A percentile compares a stretch with the other conserved stretches of the same genome.
Conservation (phyloP, 2,329 filamentous ascomycete species). For the Falciphora oryzae region DNA sequence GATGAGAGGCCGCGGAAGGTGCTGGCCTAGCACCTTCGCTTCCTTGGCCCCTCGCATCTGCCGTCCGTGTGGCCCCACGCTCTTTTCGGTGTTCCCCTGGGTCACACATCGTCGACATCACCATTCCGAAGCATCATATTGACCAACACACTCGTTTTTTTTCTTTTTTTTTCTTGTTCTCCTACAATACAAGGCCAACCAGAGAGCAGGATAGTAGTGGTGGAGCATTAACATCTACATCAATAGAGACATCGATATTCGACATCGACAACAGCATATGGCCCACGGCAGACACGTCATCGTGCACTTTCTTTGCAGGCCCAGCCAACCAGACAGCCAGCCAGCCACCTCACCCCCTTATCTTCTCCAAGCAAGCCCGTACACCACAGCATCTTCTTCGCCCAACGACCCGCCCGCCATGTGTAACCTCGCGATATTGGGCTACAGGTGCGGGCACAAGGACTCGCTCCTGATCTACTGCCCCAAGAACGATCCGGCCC, state of each 20-base stretch:
- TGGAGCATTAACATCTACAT: neutral
- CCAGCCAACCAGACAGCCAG: too few species aligned
- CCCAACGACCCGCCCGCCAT: neutral
- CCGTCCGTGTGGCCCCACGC: neutral
- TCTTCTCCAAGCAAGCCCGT: neutral
- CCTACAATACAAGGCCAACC: neutral
- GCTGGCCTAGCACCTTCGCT: neutral
- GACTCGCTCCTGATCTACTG: conserved; percentile 8
- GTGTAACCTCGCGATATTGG: conserved; percentile 7
- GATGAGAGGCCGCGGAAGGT: neutral
- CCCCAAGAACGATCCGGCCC: neutral
- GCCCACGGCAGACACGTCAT: neutral
- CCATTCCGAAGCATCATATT: neutral
- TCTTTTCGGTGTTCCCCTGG: neutral
- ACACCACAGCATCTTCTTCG: neutral
- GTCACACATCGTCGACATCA: neutral
- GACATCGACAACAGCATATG: neutral
- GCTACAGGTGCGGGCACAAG: conserved; percentile 7
- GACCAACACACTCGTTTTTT: neutral
- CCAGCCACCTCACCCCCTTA: neutral
- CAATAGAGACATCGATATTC: neutral
- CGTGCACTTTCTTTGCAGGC: too few species aligned
- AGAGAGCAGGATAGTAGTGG: neutral
- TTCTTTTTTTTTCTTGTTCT: neutral
- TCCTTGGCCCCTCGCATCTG: too few species aligned